Conservation (phyloP, 441 rosid species). For the Breynia disticha region DNA sequence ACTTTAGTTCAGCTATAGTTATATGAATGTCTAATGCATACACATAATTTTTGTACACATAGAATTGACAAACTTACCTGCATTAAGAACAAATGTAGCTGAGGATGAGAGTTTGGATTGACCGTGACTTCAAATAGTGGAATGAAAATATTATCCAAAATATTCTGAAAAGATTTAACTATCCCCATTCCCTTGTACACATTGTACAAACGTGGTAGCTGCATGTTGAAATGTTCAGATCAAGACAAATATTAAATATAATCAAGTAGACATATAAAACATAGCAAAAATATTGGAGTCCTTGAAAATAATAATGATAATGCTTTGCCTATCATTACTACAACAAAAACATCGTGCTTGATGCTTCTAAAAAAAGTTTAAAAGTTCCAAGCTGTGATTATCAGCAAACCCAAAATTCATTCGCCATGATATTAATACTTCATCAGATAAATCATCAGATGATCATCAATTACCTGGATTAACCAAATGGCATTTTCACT, state of each 20-base stretch:
- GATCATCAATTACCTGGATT: conserved; percentile 42
- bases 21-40: not conserved
- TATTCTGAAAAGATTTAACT: conserved; percentile 65
- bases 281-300: not conserved
- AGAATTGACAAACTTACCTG: conserved; percentile 24
- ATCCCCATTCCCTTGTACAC: conserved; percentile 70
- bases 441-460: not conserved
- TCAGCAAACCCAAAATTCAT: too few species aligned
- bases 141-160: conserved; percentile 62
- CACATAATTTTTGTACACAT: not conserved
- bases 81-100: conserved; percentile 50
- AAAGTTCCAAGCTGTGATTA: too few species aligned
- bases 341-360: too few species aligned
- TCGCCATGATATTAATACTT: too few species aligned
- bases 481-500: conserved; percentile 71
- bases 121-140: conserved; percentile 70
- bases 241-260: not conserved
- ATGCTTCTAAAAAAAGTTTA: too few species aligned
- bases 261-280: not conserved
- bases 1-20: not conserved
- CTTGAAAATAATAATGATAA: too few species aligned
- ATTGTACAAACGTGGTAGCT: conserved; percentile 66
- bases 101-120: conserved; percentile 72
- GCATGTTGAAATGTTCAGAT: conserved; percentile 17
- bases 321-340: too few species aligned